These are phyloP conservation scores for Hypholoma fasciculare DNA, from an alignment of 768 basidiomycete species.

Conservation along the genomic window DNA sequence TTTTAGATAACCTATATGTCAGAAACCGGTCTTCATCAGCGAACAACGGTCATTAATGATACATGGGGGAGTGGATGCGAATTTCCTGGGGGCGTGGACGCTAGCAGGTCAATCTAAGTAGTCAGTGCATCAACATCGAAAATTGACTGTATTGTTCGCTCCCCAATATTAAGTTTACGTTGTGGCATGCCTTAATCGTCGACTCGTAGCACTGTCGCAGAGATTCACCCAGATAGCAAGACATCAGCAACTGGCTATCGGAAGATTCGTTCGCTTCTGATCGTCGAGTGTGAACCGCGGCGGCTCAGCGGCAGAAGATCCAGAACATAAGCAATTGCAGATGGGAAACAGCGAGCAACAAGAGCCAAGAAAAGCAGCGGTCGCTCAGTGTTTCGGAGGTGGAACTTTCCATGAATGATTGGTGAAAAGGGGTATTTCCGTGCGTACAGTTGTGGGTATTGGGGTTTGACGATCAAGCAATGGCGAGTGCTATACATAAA, in stretches of 20 bases:
- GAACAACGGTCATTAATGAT: neutral
- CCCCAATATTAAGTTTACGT: neutral
- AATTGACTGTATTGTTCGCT: neutral
- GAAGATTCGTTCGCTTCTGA: slow-evolving; percentile 26
- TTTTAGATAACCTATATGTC: neutral
- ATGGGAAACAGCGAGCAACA: neutral
- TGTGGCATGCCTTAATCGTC: neutral
- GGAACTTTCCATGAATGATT: slow-evolving; percentile 9
- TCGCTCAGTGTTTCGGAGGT: neutral
- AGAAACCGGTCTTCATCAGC: slow-evolving; percentile 8
- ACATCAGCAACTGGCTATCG: slow-evolving; percentile 13
- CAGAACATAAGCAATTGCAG: neutral
- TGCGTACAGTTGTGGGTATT: slow-evolving; percentile 10
- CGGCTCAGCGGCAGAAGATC: slow-evolving; percentile 30
- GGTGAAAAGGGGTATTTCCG: slow-evolving; percentile 15
- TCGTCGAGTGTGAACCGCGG: slow-evolving; percentile 37
- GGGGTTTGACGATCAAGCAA: slow-evolving; percentile 31
- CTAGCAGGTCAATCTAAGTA: neutral
- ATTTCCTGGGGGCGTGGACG: neutral
- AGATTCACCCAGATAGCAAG: slow-evolving; percentile 2
- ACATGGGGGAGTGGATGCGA: neutral
- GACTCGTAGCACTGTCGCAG: neutral
- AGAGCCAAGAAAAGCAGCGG: neutral
- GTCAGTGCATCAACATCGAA: neutral
- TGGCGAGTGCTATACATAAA: slow-evolving; percentile 51